These are phyloP conservation scores for Cladosporium sphaerospermum DNA, from an alignment of 2,329 filamentous ascomycete genomes.

Conservation along the genomic window DNA sequence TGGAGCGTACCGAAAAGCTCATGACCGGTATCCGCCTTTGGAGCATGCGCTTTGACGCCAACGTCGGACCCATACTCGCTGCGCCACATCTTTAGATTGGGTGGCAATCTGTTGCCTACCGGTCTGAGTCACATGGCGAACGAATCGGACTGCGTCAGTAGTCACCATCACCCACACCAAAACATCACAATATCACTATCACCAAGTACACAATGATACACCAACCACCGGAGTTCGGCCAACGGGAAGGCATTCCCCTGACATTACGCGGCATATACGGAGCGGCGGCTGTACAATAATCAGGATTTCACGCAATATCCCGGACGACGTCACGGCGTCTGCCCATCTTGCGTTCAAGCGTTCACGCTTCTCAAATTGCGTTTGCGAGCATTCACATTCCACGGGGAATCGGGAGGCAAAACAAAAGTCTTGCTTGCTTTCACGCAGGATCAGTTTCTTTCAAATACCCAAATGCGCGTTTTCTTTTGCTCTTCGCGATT, in stretches of 20 bases:
- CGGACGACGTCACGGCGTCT: conserved; percentile 1
- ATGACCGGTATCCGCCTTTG: conserved; percentile 85
- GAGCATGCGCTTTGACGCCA: conserved; percentile 91
- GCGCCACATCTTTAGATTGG: conserved; percentile 4
- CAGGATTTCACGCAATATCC: neutral
- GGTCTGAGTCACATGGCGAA: neutral
- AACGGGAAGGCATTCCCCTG: conserved; percentile 1
- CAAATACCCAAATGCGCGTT: neutral
- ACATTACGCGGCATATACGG: conserved; percentile 8
- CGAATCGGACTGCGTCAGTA: neutral
- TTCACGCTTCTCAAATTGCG: conserved; percentile 3
- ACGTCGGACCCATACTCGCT: conserved; percentile 80
- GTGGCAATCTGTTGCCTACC: conserved; percentile 5
- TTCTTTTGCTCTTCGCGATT: neutral
- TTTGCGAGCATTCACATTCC: neutral
- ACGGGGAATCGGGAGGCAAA: neutral
- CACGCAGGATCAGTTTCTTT: neutral
- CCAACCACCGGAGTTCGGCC: conserved; percentile 7
- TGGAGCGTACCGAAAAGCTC: conserved; percentile 84
- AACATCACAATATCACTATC: conserved; percentile 2
- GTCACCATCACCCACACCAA: neutral
- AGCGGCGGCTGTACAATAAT: conserved; percentile 9
- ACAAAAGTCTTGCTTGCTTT: neutral
- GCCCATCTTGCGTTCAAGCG: neutral
- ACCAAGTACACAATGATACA: neutral